These are phyloP conservation scores for Phytophthora tubulina DNA, from an alignment of 352 stramenopile species.

Conservation along the genomic window DNA sequence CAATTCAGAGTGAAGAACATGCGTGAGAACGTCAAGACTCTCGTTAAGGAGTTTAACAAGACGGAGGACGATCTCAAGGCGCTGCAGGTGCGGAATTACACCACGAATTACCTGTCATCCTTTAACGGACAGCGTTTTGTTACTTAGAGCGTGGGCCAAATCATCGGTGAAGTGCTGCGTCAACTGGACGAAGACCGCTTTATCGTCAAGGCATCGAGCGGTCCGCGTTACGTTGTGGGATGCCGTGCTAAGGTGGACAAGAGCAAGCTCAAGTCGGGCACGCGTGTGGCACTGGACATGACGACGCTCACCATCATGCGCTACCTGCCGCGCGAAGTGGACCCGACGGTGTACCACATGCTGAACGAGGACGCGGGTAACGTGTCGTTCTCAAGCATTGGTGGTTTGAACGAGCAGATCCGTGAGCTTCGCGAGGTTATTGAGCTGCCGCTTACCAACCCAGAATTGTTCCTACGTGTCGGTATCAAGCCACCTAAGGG, in stretches of 20 bases:
- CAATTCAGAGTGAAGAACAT: slow-evolving; percentile 94
- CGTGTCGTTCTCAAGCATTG: slow-evolving; percentile 98
- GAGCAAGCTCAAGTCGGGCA: slow-evolving; percentile 97
- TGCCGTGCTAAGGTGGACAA: slow-evolving; percentile 96
- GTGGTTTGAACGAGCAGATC: slow-evolving; percentile 99
- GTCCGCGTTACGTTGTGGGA: slow-evolving; percentile 98
- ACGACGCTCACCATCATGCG: slow-evolving; percentile 99
- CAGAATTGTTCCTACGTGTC: slow-evolving; percentile 98
- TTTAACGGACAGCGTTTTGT: slow-evolving; percentile 22
- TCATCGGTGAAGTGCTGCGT: slow-evolving; percentile 99
- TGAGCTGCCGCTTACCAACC: slow-evolving; percentile 99
- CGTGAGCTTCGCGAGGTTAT: slow-evolving; percentile 96
- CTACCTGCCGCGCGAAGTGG: slow-evolving; percentile 97
- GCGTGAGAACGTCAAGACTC: slow-evolving; percentile 95
- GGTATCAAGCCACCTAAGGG: slow-evolving; percentile 99
- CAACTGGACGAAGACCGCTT: slow-evolving; percentile 98
- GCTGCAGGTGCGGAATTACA: slow-evolving; percentile 62
- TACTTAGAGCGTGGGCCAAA: slow-evolving; percentile 97
- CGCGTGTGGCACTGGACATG: slow-evolving; percentile 98
- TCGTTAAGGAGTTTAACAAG: slow-evolving; percentile 98
- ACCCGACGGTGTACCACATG: slow-evolving; percentile 99
- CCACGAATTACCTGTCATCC: not conserved
- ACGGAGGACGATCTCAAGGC: slow-evolving; percentile 99
- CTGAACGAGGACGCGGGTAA: slow-evolving; percentile 97
- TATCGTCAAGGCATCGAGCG: slow-evolving; percentile 99